Base-by-base conservation (phyloP, 225 moss, liverwort and hornwort genomes). In the Physcomitrellopsis africana region DNA sequence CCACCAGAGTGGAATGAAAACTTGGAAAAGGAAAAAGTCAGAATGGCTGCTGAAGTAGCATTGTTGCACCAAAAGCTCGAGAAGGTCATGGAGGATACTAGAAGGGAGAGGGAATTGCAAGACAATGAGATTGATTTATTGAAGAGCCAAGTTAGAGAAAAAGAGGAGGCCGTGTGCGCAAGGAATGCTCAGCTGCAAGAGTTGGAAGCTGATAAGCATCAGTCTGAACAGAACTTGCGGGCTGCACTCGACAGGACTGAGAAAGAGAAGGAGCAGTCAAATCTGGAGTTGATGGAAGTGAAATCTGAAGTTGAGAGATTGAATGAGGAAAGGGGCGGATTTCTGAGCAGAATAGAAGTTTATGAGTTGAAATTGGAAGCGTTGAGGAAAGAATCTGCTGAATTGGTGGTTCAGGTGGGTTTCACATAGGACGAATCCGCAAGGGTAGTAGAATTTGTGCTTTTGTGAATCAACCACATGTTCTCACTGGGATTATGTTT, bases 11-110 rank as follows among this genome's bases (percentile, higher is more conserved):
- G 60, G 56, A 61, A 56, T 72, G 72, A 68, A 65, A 56, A 47
- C 7, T 11, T 51, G 48, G 77, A 81, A 83, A 80, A 55, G 67
- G 89, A 86, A 67, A 88, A 76, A 53, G 62, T 67, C 61, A 79
- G 81, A 37, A 43, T 80, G 59, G 72, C 63, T 44, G 60, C 67
- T 57, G 82, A 86, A 51, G 67, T 85, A 60, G 45, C 69, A 49
- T 75, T 55, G 54, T 73, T 85, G 70, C 76, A 81, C 13, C 80
- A 72, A 82, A 86, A 84, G 64, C 82, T 93, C 46, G 80, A 91
- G 77, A 79, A 73, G 23, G 55, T 81, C 46, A 60, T 84, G 48
- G 73, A 77, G 74, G 78, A 81, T 66, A 74, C 77, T 77, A 73
- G 67, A 53, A 77, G 44, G 70, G 84, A 78, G 56, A 81, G 80